A percentile compares a stretch with the other conserved stretches of the same genome.
Conservation (phyloP, 306 rosid species). For the Urtica urens region DNA sequence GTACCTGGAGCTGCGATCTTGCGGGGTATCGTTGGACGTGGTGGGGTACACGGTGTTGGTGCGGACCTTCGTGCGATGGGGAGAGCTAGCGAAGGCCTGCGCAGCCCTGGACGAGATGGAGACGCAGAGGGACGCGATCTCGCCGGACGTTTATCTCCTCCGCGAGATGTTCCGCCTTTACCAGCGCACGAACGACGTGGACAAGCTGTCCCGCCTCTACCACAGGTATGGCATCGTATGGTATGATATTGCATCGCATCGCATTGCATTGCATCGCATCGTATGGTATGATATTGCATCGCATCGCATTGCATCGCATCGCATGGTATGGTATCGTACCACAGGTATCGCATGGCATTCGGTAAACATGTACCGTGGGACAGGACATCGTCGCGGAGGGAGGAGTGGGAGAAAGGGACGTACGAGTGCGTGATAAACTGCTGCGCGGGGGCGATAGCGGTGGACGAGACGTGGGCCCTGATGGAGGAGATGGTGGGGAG, state of each 20-base stretch:
- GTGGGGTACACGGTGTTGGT: slow-evolving; percentile 63
- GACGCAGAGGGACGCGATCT: slow-evolving; percentile 42
- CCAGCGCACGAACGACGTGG: slow-evolving; percentile 53
- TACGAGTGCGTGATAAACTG: slow-evolving; percentile 74
- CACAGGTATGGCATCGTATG: too few species aligned
- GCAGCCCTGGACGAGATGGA: slow-evolving; percentile 55
- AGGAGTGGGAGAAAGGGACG: slow-evolving; percentile 73
- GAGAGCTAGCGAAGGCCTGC: slow-evolving; percentile 66
- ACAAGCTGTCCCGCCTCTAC: slow-evolving; percentile 48
- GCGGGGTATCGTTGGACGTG: slow-evolving; percentile 50
- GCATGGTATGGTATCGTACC: too few species aligned
- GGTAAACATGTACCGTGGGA: too few species aligned
- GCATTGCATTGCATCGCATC: too few species aligned
- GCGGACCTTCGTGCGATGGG: slow-evolving; percentile 75
- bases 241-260: too few species aligned
- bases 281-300: too few species aligned
- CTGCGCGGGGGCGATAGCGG: slow-evolving; percentile 69
- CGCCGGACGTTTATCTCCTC: slow-evolving; percentile 55
- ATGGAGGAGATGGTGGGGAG: slow-evolving; percentile 68
- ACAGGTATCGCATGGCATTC: too few species aligned
- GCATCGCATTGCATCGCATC: too few species aligned
- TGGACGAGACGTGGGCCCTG: slow-evolving; percentile 75
- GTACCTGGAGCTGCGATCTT: slow-evolving; percentile 53
- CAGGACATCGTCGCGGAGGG: too few species aligned
- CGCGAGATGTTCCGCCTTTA: slow-evolving; percentile 72